Evolutionary conservation across 1,284 basidiomycete species (phyloP).

Genomic region (Phellopilus nigrolimitatus): DNA sequence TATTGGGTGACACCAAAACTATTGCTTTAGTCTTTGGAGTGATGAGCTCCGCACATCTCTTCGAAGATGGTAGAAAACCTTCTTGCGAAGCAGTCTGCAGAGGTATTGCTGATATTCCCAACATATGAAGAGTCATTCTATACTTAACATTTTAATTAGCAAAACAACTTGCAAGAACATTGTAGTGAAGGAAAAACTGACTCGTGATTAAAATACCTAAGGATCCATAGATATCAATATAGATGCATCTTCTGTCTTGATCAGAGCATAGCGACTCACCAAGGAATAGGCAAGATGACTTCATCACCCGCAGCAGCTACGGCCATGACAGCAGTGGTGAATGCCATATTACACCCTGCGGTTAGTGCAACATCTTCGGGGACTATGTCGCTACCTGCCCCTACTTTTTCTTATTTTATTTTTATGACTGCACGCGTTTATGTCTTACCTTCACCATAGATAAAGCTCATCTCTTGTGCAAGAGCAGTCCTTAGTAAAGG

Average conservation of each 20-base stretch:
- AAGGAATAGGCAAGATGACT: conserved; percentile 76
- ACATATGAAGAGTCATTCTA: conserved; percentile 71
- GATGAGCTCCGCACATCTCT: conserved; percentile 46
- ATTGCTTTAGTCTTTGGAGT: conserved; percentile 63
- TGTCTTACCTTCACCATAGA: no score
- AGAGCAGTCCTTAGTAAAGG: conserved; percentile 50
- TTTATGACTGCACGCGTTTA: no score
- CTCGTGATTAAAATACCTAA: conserved; percentile 77
- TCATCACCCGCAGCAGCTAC: conserved; percentile 72
- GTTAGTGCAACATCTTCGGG: conserved; percentile 58
- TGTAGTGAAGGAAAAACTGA: conserved; percentile 29
- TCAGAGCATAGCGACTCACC: conserved; percentile 39
- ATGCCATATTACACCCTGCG: conserved; percentile 69
- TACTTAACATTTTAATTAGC: conserved; percentile 7
- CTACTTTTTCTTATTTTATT: no score
- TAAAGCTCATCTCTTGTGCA: conserved; percentile 57
- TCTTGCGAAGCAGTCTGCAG: conserved; percentile 53
- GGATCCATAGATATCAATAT: neutral
- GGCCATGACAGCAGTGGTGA: conserved; percentile 57
- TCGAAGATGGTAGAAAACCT: conserved; percentile 57
- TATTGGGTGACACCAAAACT: conserved; percentile 73
- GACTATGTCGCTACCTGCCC: conserved; percentile 41
- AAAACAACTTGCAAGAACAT: conserved; percentile 4
- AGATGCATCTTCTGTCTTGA: neutral
- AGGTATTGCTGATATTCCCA: conserved; percentile 59